A percentile compares a stretch with the other conserved stretches of the same genome.
phyloP scores from a whole-genome alignment of 1,284 basidiomycete genomes.

The Waitea zeae region DNA sequence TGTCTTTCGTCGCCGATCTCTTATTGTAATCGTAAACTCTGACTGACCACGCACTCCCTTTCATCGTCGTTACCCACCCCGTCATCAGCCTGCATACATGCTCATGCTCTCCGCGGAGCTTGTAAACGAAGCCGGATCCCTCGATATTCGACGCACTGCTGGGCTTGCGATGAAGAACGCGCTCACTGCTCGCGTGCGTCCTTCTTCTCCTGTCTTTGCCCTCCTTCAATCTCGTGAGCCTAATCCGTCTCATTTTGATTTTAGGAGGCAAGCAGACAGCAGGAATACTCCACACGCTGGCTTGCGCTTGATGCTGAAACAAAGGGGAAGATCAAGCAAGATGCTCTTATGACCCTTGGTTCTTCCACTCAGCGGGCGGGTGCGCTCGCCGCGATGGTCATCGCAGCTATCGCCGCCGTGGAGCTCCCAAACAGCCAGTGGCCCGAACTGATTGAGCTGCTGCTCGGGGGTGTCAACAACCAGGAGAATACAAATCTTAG shows the following conservation, averaged over 20 bases:
- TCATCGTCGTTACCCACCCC: too few relatives aligned
- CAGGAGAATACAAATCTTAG: conserved; percentile 62
- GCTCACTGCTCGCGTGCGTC: conserved; percentile 71
- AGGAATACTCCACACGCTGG: conserved; percentile 71
- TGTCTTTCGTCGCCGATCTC: conserved; percentile 10
- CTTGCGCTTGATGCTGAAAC: conserved; percentile 51
- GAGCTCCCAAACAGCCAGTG: conserved; percentile 83
- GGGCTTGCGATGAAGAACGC: conserved; percentile 97
- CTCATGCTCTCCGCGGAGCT: conserved; percentile 73
- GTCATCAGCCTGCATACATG: conserved; percentile 75
- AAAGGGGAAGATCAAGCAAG: conserved; percentile 78
- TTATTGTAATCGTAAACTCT: conserved; percentile 10
- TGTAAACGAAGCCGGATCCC: conserved; percentile 50
- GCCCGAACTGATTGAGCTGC: conserved; percentile 78
- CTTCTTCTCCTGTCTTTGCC: too few relatives aligned
- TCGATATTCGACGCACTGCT: conserved; percentile 83
- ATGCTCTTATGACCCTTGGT: conserved; percentile 69
- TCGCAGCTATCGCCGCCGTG: conserved; percentile 85
- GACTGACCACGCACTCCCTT: neutral
- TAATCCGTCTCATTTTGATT: conserved; percentile 7
- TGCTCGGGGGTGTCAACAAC: conserved; percentile 80
- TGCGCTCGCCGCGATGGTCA: conserved; percentile 81
- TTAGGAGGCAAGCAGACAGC: conserved; percentile 67
- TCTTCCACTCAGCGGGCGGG: conserved; percentile 65
- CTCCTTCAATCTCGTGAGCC: conserved; percentile 6